Evolutionary conservation across 1,284 basidiomycete species (phyloP), one percentile per base, ranked within the genome.

Genomic region (Xanthoconium separans): DNA sequence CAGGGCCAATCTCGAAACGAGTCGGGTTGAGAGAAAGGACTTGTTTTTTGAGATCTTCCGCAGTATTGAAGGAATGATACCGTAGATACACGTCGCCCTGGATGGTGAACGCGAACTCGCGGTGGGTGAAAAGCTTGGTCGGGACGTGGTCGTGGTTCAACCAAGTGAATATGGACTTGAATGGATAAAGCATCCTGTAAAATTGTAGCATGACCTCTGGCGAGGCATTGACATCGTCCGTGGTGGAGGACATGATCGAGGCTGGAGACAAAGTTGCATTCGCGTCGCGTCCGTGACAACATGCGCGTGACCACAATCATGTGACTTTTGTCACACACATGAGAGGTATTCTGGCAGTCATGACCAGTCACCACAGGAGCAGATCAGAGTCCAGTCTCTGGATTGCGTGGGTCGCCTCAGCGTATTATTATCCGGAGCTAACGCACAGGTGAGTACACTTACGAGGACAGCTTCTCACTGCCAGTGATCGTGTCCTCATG

Each of bases 21-120:
- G 87, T 87, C 0, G 95, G 95, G 60, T 90, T 93, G 44, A 93
- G 76, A 29, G 85, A 73, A 54, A 91, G 81, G 4, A 95, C 84
- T 70, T 98, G 91, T 64, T 91, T 91, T 75, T 98, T 97, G 67
- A 98, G 85, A 54, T 98, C 96, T 8, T 97, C 93, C 3, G 81
- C 80, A 27, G 80, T 85, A 33, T 77, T 77, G 71, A 97, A 99
- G 6, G 93, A 97, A 69, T 97, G 90, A 78, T 98, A 99, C 11
- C 96, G 89, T 52, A 99, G 79, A 70, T 99, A 98, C 6, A 93
- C 87, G 62, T 98, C 95, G 55, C 90, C 91, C 50, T 83, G 82
- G 15, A 99, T 83, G 2, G 95, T 98, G 69, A 98, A 96, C n/a
- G 96, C 90, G 70, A 99, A 97, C 71, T 99, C 96, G 66, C 96